Base-by-base conservation (phyloP, 192 early-diverging fungal species). In the Umbelopsis vinacea region DNA sequence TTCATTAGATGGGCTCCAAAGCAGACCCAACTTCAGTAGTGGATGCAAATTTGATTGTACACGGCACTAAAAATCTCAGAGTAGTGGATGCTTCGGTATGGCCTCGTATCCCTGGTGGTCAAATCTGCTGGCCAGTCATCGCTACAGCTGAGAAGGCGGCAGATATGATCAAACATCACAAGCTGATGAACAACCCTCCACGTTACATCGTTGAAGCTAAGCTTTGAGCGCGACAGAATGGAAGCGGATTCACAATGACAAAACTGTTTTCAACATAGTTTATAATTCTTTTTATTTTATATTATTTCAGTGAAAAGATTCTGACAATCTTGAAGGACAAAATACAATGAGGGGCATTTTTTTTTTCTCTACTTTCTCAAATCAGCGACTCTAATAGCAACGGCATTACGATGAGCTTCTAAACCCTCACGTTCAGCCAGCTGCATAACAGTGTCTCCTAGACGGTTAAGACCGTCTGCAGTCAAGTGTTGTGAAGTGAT, bases 321-420 rank as follows among this genome's bases (percentile, higher is more conserved):
- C 35, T 17, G 48, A n/a, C 19, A 17, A 6, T 21, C n/a, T 17
- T 10, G n/a, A 50, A 50, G 48, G 48, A 50, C 48, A 50, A 50
- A 50, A 63, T 63, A 37, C 15, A 37, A 63, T 37, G 57, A n/a
- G 19, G 15, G 54, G 14, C 52, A 4, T 29, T 29, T 29, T 29
- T 29, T 29, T 29, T 29, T 29, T 29, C 17, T 60, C 55, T 67
- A 79, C 45, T 84, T 81, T 73, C 88, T 78, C 68, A 90, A 78
- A 71, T 90, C 89, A 23, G 74, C 75, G 67, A 99, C 79, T 55
- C 98, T 92, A 47, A 99, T 88, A 52, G 93, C 93, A 24, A 99
- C 98, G 21, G 97, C 97, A 78, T 98, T 97, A 71, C 96, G 80
- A 79, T 99, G 98, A 43, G 97, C 98, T 79, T 98, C 96, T 46